Evolutionary conservation across 2,329 filamentous ascomycete genomes (phyloP).

Genomic region (Emergomyces orientalis): DNA sequence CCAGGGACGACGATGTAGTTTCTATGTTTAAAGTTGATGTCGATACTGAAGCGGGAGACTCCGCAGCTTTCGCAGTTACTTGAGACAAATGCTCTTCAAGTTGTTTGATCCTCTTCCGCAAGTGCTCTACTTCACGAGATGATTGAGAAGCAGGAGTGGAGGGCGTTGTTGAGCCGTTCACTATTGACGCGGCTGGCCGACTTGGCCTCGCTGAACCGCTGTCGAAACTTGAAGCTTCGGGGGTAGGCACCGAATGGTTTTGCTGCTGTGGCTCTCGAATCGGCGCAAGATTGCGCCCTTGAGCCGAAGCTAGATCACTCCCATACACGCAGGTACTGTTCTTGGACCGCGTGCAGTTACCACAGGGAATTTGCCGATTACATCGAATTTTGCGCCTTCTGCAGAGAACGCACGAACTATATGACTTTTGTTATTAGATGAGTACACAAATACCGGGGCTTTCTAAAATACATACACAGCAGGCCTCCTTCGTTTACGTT

Average conservation of each 20-base stretch:
- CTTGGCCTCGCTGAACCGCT: conserved; percentile 11
- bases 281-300: conserved; percentile 8
- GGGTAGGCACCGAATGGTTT: background rate
- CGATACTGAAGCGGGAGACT: conserved; percentile 16
- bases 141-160: conserved; percentile 21
- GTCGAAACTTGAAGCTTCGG: conserved; percentile 3
- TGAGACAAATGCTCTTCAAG: conserved; percentile 38
- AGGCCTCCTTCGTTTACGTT: conserved; percentile 35
- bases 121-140: conserved; percentile 28
- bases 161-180: conserved; percentile 12
- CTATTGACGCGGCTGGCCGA: conserved; percentile 10
- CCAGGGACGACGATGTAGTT: conserved; percentile 31
- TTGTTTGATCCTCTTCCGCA: conserved; percentile 35
- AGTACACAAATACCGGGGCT: background rate
- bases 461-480: conserved; percentile 32
- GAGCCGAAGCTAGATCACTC: conserved; percentile 16
- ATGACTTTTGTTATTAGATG: conserved; percentile 11
- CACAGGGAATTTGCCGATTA: conserved; percentile 50
- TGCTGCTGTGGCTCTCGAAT: background rate
- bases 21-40: conserved; percentile 28
- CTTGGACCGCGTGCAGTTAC: conserved; percentile 49
- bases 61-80: conserved; percentile 16
- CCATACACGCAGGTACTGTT: conserved; percentile 46
- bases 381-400: conserved; percentile 54
- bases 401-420: conserved; percentile 49